Evolutionary conservation across 805 yeast genomes (phyloP), one percentile per base, ranked within the genome.

Genomic region (Clavispora carvajalis): DNA sequence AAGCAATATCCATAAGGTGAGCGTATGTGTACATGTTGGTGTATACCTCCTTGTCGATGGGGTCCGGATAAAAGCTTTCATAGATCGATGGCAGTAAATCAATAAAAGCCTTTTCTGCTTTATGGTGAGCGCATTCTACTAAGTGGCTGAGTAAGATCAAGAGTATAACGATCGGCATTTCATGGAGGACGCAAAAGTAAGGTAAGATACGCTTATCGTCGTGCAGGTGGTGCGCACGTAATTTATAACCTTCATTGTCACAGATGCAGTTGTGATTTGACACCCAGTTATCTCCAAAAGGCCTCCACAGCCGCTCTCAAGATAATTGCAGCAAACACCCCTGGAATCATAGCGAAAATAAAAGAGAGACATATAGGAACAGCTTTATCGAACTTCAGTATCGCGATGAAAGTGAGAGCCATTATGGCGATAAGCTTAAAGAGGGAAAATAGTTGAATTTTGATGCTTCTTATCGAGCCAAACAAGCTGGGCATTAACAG

Each of bases 1-100:
- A 70, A 5, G 74, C 54, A 10, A 69, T 69, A 43, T 71, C 75
- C 19, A 67, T 59, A 23, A 71, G 54, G 45, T 67, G 71, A 4
- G 74, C 70, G 38, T 62, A 64, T 7, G 65, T 60, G 53, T 51
- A 61, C 37, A 67, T 51, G 36, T 59, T 56, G n/a, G 48, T 34
- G 40, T 60, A 64, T 11, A 60, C 46, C 7, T 47, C 53, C 2
- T 37, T 13, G 34, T 59, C 59, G 3, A 63, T 45, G 10, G 55
- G 57, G 18, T 42, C 23, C 5, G 56, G 54, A 28, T 13, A 33
- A 7, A 15, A 2, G 12, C 4, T 10, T 2, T n/a, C 16, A 5
- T 7, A 9, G 6, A n/a, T 12, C 19, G 31, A 17, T 13, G 29
- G 31, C 8, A 9, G 5, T 18, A 16, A 10, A 12, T 18, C 22